Evolutionary conservation across 208 protist species (phyloP), one percentile per base, ranked within the genome.

Genomic region (Crithidia fasciculata): DNA sequence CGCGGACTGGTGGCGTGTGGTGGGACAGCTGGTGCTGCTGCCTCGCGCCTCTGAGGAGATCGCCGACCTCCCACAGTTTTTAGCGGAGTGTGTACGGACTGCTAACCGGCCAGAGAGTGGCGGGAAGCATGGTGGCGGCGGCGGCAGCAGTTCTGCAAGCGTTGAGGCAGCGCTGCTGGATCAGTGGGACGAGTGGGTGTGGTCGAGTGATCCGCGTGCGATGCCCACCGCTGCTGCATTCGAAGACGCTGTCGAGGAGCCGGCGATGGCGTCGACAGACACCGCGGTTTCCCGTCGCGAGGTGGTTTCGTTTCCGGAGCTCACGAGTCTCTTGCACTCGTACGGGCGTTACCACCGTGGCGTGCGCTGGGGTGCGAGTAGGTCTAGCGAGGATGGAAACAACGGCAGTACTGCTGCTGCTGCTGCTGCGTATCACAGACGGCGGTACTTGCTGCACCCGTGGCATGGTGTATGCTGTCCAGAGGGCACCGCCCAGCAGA

Each of bases 321-420:
- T 95, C 13, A 67, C 91, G n/a, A 49, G 71, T 37, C 65, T 92
- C 3, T 63, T 93, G 44, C 56, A 81, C 37, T 92, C 91, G 18
- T 93, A 85, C 76, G 64, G 80, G 37, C 88, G 91, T 7, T 95
- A 95, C 64, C 91, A 92, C 72, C 60, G 75, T n/a, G 91, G 91
- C 19, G 91, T 95, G 40, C 70, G 57, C n/a, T 95, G 91, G 88
- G 91, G 91, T 56, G 87, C 70, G 12, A 43, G 64, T 16, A 36
- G 0, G 52, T n/a, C 63, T 5, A 8, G 36, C 15, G 18, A 28
- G 44, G 16, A 39, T 8, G 50, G 49, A 18, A 40, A 54, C 13
- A 44, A 40, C 56, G 36, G 44, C n/a, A 15, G 39, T 60, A 15
- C 28, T 12, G 58, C 62, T 7, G 58, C 41, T 5, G 78, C 76